Conservation (phyloP, 345 rosid species). For the Corymbia maculata region DNA sequence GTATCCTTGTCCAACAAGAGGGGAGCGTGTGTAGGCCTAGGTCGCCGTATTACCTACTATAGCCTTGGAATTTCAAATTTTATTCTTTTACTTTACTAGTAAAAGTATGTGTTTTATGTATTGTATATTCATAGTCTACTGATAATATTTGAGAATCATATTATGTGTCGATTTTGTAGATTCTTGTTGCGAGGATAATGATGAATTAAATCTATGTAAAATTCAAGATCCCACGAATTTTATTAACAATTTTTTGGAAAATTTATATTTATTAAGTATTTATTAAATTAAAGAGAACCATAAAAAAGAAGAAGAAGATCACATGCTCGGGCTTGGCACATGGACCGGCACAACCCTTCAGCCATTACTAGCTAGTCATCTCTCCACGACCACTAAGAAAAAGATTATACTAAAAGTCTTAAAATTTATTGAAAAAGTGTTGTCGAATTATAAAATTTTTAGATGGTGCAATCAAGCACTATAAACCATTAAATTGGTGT, state of each 20-base stretch:
- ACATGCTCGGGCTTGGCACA: too few species aligned
- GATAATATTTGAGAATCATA: too few species aligned
- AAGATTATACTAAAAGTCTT: rapidly evolving
- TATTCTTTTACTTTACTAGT: too few species aligned
- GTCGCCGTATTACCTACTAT: too few species aligned
- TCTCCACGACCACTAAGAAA: neutral
- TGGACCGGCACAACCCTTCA: too few species aligned
- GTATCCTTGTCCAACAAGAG: neutral
- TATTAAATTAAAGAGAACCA: too few species aligned
- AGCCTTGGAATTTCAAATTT: neutral
- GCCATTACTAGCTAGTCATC: too few species aligned
- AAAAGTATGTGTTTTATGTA: neutral
- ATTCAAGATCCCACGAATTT: neutral
- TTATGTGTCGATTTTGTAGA: neutral
- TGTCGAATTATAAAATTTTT: neutral
- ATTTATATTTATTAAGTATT: too few species aligned
- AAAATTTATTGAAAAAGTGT: too few species aligned
- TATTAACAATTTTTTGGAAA: neutral
- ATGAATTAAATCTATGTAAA: too few species aligned
- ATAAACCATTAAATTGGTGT: neutral
- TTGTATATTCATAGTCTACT: neutral
- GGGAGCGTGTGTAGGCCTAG: too few species aligned
- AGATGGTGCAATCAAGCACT: rapidly evolving
- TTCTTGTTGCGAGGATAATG: neutral
- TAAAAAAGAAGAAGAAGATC: too few species aligned